phyloP scores from a whole-genome alignment of 2,329 filamentous ascomycete species.

The Ceratocystis ficicola region DNA sequence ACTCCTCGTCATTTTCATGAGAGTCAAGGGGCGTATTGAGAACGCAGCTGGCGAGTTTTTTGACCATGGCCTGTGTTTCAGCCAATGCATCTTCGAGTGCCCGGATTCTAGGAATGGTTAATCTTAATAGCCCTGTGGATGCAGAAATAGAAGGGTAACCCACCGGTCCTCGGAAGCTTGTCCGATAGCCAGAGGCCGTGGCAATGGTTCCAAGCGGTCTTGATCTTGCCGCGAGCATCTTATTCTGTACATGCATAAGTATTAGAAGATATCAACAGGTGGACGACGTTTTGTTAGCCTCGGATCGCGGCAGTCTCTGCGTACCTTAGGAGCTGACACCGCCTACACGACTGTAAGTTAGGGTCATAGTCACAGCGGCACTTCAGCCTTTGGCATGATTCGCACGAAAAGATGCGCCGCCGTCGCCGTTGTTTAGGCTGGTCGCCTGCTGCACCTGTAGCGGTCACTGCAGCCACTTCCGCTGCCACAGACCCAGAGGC shows the following conservation, averaged over 20 bases:
- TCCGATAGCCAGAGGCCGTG: constrained; percentile 2
- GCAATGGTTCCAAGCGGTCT: constrained; percentile 18
- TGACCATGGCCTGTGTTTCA: constrained; percentile 16
- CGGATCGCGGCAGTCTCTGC: not conserved
- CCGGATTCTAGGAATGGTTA: constrained; percentile 11
- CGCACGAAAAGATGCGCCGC: constrained; percentile 20
- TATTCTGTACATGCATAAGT: constrained; percentile 8
- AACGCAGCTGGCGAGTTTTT: constrained; percentile 13
- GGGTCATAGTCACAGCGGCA: constrained; percentile 21
- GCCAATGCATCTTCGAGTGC: constrained; percentile 17
- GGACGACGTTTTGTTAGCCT: not conserved
- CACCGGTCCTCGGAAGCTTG: constrained; percentile 18
- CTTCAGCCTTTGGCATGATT: constrained; percentile 21
- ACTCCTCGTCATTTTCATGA: constrained; percentile 13
- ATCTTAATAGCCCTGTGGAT: not conserved
- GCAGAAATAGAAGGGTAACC: not conserved
- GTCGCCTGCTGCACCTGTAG: constrained; percentile 3
- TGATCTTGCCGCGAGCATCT: constrained; percentile 21
- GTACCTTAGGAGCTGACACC: constrained; percentile 19
- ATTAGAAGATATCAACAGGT: not conserved
- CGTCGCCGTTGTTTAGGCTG: constrained; percentile 19
- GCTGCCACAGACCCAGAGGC: constrained; percentile 17
- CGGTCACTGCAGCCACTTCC: constrained; percentile 15
- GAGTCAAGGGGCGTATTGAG: constrained; percentile 9
- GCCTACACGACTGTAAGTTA: constrained; percentile 18